Evolutionary conservation across 2,329 filamentous ascomycete species (phyloP).

Genomic region (Exophiala spinifera): DNA sequence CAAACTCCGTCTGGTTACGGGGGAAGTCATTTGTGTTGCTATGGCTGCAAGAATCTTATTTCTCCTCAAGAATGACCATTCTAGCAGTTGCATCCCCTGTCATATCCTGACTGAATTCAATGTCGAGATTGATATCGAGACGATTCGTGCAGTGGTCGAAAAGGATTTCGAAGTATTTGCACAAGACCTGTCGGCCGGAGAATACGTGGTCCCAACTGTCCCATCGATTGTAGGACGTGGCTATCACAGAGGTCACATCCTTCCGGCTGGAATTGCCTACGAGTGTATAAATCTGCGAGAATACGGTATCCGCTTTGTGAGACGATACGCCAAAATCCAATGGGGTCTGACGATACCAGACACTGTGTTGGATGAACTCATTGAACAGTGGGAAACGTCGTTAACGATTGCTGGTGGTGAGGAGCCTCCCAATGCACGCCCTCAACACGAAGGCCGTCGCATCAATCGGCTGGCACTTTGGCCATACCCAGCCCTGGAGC

Average conservation of each 20-base stretch:
- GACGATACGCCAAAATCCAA: not conserved
- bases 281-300: slow-evolving; percentile 2
- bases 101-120: slow-evolving; percentile 11
- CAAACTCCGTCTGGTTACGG: not conserved
- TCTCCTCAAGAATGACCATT: not conserved
- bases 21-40: slow-evolving; percentile 7
- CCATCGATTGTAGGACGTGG: not conserved
- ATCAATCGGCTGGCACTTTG: not conserved
- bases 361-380: not conserved
- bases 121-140: slow-evolving; percentile 9
- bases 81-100: slow-evolving; percentile 1
- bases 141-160: slow-evolving; percentile 8
- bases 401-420: not conserved
- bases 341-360: not conserved
- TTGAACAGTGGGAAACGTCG: not conserved
- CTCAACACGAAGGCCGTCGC: slow-evolving; percentile 4
- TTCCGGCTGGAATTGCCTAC: slow-evolving; percentile 8
- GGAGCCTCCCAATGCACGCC: slow-evolving; percentile 1
- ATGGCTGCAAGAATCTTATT: slow-evolving; percentile 11
- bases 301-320: not conserved
- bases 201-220: not conserved
- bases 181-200: slow-evolving; percentile 1
- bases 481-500: not conserved
- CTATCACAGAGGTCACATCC: slow-evolving; percentile 1
- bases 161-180: slow-evolving; percentile 11